These are phyloP conservation scores for Posidonia oceanica DNA, from an alignment of 116 monocot species.

Conservation along the genomic window DNA sequence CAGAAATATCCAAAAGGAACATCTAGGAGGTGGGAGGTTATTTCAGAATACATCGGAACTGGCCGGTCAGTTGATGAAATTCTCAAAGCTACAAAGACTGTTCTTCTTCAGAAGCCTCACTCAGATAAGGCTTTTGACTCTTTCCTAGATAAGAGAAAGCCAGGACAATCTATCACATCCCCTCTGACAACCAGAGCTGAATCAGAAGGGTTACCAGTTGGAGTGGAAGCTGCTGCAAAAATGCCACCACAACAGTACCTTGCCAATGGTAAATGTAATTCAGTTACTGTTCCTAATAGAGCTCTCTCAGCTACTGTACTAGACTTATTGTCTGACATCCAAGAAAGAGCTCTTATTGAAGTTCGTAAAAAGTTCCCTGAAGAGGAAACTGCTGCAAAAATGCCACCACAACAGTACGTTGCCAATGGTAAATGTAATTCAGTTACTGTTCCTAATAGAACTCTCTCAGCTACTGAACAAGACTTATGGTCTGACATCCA, in stretches of 20 bases:
- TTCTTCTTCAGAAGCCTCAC: slow-evolving; percentile 90
- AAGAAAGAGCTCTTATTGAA: slow-evolving; percentile 84
- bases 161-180: slow-evolving; percentile 50
- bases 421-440: background rate
- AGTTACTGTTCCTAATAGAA: slow-evolving; percentile 27
- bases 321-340: slow-evolving; percentile 62
- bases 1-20: slow-evolving; percentile 93
- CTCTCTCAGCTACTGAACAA: slow-evolving; percentile 24
- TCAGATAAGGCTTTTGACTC: slow-evolving; percentile 86
- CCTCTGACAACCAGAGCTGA: slow-evolving; percentile 72
- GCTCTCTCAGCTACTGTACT: slow-evolving; percentile 23
- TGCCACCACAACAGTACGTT: background rate
- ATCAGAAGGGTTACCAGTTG: slow-evolving; percentile 20
- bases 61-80: slow-evolving; percentile 83
- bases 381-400: slow-evolving; percentile 4
- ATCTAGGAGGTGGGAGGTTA: slow-evolving; percentile 90
- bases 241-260: background rate
- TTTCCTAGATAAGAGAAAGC: slow-evolving; percentile 92
- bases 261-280: too few relatives aligned
- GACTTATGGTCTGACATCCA: slow-evolving; percentile 73
- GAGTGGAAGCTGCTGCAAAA: slow-evolving; percentile 4
- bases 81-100: slow-evolving; percentile 90
- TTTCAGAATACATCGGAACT: slow-evolving; percentile 90
- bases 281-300: slow-evolving; percentile 27
- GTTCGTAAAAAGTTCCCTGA: slow-evolving; percentile 10